These are phyloP conservation scores for Acanthamoeba quina DNA, from an alignment of 208 protist species.

Conservation along the genomic window DNA sequence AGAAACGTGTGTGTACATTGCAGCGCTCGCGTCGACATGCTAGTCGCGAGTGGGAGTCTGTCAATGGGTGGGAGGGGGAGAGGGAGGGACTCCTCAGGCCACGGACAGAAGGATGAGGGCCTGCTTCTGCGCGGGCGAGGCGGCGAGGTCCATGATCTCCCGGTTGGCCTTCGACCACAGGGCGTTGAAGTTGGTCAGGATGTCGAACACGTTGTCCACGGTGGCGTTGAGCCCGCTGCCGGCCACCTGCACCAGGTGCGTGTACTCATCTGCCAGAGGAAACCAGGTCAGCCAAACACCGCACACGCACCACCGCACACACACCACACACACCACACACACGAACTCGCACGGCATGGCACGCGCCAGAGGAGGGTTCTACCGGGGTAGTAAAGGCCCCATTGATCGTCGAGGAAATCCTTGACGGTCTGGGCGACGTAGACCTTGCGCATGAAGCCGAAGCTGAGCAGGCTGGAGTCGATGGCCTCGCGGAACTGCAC, in stretches of 20 bases:
- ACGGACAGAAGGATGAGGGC: conserved; percentile 44
- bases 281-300: neutral
- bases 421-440: conserved; percentile 62
- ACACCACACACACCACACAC: too few species aligned
- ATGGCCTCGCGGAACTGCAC: neutral
- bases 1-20: too few species aligned
- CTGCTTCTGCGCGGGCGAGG: conserved; percentile 33
- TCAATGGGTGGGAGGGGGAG: neutral
- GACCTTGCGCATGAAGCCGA: conserved; percentile 58
- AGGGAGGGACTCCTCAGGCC: neutral
- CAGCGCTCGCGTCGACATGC: too few species aligned
- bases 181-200: neutral
- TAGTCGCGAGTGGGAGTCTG: too few species aligned
- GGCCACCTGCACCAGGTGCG: conserved; percentile 36
- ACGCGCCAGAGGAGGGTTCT: neutral
- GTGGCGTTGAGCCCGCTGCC: conserved; percentile 35
- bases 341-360: neutral
- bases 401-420: conserved; percentile 22
- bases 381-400: conserved; percentile 52
- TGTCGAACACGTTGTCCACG: conserved; percentile 31
- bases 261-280: neutral
- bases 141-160: conserved; percentile 32
- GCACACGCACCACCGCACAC: neutral
- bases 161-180: conserved; percentile 16
- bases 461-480: conserved; percentile 44